Evolutionary conservation across 2,329 filamentous ascomycete genomes (phyloP), one percentile per base, ranked within the genome.

Genomic region (Exophiala viscosa): DNA sequence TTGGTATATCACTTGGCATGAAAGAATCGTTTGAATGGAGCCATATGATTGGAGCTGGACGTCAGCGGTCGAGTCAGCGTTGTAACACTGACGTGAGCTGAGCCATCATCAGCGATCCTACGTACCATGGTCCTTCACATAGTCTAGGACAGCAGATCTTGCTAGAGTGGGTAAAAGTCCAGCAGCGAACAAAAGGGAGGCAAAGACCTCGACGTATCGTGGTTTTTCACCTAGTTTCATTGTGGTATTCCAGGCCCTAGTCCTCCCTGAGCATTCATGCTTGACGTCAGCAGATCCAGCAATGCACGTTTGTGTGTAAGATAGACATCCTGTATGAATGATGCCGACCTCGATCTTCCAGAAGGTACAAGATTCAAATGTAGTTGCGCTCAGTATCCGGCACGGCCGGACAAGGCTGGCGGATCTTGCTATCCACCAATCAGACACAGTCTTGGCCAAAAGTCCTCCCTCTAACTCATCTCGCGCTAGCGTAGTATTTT

Each of bases 11-110:
- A 39, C 75, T 76, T 3, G 77, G 77, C 50, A 73, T 71, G 57
- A 76, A 79, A 13, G 65, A 60, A 54, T 80, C 77, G 54, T 70
- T 58, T 23, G 71, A 73, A 55, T 79, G 72, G 5, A 79, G 69
- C 70, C 74, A 80, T 31, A 79, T 68, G 5, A 79, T 57, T 6
- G 77, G 77, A 20, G 77, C 77, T 79, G 43, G 18, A n/a, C 33
- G 44, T 36, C 7, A 20, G 8, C 11, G 13, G 32, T 48, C n/a
- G n/a, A 10, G 20, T 45, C 34, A 41, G 34, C 18, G 17, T 36
- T n/a, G n/a, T n/a, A n/a, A n/a, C n/a, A n/a, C n/a, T n/a, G n/a
- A n/a, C n/a, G n/a, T n/a, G n/a, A n/a, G n/a, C n/a, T n/a, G n/a
- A n/a, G n/a, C n/a, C n/a, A n/a, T n/a, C n/a, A n/a, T n/a, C n/a